Evolutionary conservation across 169 alveolate species (phyloP), one percentile per base, ranked within the genome.

Genomic region (Babesia divergens): DNA sequence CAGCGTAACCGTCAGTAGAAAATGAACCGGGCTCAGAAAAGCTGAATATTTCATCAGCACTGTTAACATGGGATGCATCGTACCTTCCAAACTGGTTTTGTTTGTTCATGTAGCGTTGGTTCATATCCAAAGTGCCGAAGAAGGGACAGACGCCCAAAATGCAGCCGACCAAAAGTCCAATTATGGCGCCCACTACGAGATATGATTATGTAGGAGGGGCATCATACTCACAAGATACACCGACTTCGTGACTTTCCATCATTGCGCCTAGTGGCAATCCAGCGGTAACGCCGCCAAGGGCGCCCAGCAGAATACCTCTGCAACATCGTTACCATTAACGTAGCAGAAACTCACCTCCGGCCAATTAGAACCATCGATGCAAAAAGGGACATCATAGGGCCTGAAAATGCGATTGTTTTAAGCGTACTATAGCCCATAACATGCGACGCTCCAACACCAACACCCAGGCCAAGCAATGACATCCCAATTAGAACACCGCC

Each of bases 41-140:
- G 46, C 65, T 66, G 77, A 47, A 51, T 2, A 6, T 13, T 18
- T 29, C 50, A n/a, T 62, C 34, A 44, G 24, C 7, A n/a, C 20
- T n/a, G 20, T 11, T 16, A 1, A 5, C 6, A 1, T 2, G 7
- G 16, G 38, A 7, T 9, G 14, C 37, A 47, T 26, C 82, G 11
- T 8, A 70, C 69, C 82, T 70, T 35, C 76, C 75, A 28, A 60
- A 50, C 60, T 37, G 64, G 47, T 50, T 26, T 31, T 70, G 58
- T 34, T 53, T 58, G 65, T 70, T 54, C 65, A 59, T 37, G 51
- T 70, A 70, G 29, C 82, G 79, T 64, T 70, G 82, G 55, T 72
- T 72, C 62, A 64, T 56, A 5, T 72, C 76, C 56, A 72, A 42
- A 37, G 31, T 6, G 58, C 35, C 24, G 84, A 59, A 72, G 67